Percentiles rank a stretch among this genome's conserved stretches.
These are phyloP conservation scores for Sporisorium reilianum DNA, from an alignment of 1,284 basidiomycete species.

Conservation along the genomic window DNA sequence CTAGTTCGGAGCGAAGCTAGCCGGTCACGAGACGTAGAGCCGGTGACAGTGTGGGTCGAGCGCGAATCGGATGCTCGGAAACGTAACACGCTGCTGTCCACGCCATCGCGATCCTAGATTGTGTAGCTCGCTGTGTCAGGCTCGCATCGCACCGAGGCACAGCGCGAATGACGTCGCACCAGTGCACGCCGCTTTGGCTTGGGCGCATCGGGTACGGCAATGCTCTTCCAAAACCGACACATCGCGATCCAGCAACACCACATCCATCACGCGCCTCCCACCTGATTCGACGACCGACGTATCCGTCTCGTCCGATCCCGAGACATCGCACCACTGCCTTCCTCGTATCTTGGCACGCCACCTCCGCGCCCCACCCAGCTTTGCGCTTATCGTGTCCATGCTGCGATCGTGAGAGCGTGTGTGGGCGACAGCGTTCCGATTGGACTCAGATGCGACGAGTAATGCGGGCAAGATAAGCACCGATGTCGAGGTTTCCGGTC, in stretches of 20 bases:
- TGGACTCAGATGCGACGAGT: not conserved
- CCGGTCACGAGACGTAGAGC: no score
- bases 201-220: no score
- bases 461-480: not conserved
- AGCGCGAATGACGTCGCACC: not conserved
- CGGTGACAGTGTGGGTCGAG: no score
- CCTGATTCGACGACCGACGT: not conserved
- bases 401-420: no score
- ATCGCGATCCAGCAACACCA: no score
- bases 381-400: not conserved
- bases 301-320: slow-evolving; percentile 3
- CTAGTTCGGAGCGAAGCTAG: no score
- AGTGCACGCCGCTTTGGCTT: no score
- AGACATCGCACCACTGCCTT: not conserved
- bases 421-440: not conserved
- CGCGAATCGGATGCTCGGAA: slow-evolving; percentile 4
- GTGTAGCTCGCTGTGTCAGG: no score
- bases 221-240: no score
- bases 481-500: no score
- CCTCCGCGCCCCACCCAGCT: not conserved
- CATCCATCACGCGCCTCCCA: not conserved
- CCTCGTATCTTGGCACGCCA: not conserved
- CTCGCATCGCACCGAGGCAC: no score
- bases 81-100: not conserved
- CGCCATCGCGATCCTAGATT: no score